Evolutionary conservation across 2,329 filamentous ascomycete genomes (phyloP), one percentile per base, ranked within the genome.

Genomic region (Calcarisporium arbuscula): DNA sequence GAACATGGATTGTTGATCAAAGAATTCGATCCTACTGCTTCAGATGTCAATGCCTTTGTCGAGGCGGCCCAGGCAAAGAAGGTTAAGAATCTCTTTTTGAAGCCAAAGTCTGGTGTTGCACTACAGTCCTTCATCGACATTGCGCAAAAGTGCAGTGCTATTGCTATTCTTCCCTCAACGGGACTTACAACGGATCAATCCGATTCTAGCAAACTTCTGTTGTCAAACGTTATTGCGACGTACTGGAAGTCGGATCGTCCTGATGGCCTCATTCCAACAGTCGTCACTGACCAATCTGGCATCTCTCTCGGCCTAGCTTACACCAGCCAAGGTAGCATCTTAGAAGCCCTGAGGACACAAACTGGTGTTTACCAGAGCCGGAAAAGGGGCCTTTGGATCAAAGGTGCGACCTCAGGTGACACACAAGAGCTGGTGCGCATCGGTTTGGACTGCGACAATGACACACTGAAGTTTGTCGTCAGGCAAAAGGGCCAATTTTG

Each of bases 331-430:
- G 85, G 94, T 59, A 96, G 90, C 56, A 79, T 98, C 21, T 70
- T 79, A 8, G 90, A 94, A 64, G 90, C 90, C 23, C 57, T 98
- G 41, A 77, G 77, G 51, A 94, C 87, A 6, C 67, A 72, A 49
- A 69, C 68, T 1, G 89, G 92, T 20, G 90, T 96, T 23, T 98
- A 98, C 58, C 88, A 95, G 62, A 96, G 90, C 65, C 76, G 92
- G 34, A 96, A 95, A 68, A 77, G 92, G 28, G 92, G 92, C 1
- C 64, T 98, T 19, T 98, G 92, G 92, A 83, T 94, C 61, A 98
- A 98, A 67, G 92, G 92, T 6, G 85, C 89, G 34, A 92, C 84
- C 8, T 96, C 90, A 35, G 92, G 92, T 11, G 89, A 96, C 57
- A 86, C 85, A 10, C 92, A 98, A 60, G 81, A 95, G 58, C 70